Percentiles rank a stretch among this genome's conserved stretches.
Conservation (phyloP, 2,329 filamentous ascomycete genomes). For the Pseudopithomyces maydicus region DNA sequence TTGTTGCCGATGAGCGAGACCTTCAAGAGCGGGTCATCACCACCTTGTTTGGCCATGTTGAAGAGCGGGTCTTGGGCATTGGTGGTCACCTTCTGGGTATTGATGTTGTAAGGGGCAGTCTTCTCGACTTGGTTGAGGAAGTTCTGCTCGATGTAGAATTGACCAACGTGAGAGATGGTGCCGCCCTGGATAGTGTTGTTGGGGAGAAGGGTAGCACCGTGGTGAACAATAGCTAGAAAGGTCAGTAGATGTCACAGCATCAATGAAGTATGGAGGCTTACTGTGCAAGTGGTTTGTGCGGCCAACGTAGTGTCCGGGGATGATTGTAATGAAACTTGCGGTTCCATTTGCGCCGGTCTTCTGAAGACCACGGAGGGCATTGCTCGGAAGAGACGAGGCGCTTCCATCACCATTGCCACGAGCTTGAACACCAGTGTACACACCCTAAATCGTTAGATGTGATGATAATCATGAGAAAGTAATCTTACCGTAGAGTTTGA, state of each 20-base stretch:
- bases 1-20: conserved; percentile 60
- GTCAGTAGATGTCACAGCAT: conserved; percentile 5
- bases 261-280: conserved; percentile 12
- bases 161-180: conserved; percentile 64
- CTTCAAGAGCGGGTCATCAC: conserved; percentile 61
- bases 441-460: conserved; percentile 38
- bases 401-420: conserved; percentile 39
- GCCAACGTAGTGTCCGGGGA: conserved; percentile 49
- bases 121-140: conserved; percentile 59
- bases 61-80: conserved; percentile 60
- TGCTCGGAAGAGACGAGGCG: conserved; percentile 30
- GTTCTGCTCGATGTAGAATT: conserved; percentile 68
- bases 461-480: neutral
- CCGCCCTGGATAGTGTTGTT: conserved; percentile 59
- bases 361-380: conserved; percentile 56
- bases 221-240: conserved; percentile 40
- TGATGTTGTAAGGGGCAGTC: conserved; percentile 51
- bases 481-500: conserved; percentile 28
- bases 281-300: conserved; percentile 41
- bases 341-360: conserved; percentile 54
- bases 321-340: conserved; percentile 55
- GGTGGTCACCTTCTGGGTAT: conserved; percentile 50
- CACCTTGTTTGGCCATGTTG: conserved; percentile 52
- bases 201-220: conserved; percentile 45
- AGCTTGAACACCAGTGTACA: conserved; percentile 55